A percentile compares a stretch with the other conserved stretches of the same genome.
Evolutionary conservation across 352 stramenopile genomes (phyloP).

Genomic region (Pythium phragmitis): DNA sequence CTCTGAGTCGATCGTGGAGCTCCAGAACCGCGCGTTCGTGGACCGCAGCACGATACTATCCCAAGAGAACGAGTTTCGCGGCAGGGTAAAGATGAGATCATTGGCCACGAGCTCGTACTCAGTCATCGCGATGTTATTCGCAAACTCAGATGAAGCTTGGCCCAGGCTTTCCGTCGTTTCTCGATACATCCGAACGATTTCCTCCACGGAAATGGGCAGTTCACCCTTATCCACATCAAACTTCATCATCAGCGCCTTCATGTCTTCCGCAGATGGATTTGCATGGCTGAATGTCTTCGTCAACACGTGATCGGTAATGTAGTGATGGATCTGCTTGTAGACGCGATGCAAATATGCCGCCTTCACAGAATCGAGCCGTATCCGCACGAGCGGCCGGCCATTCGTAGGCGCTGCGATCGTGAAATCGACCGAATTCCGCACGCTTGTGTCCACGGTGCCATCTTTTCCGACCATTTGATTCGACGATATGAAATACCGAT

Average conservation of each 20-base stretch:
- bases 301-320: conserved; percentile 56
- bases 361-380: conserved; percentile 77
- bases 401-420: neutral
- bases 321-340: conserved; percentile 87
- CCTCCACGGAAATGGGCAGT: conserved; percentile 28
- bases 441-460: conserved; percentile 22
- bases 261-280: conserved; percentile 11
- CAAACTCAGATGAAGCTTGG: neutral
- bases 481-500: conserved; percentile 71
- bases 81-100: conserved; percentile 77
- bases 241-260: conserved; percentile 13
- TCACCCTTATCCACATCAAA: conserved; percentile 25
- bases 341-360: conserved; percentile 83
- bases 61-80: conserved; percentile 73
- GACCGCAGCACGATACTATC: conserved; percentile 75
- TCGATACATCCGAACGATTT: conserved; percentile 30
- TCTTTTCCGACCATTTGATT: conserved; percentile 39
- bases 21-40: conserved; percentile 77
- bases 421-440: conserved; percentile 69
- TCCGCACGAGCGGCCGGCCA: conserved; percentile 6
- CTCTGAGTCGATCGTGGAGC: conserved; percentile 52
- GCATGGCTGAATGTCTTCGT: neutral
- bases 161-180: conserved; percentile 13
- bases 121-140: conserved; percentile 14
- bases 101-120: conserved; percentile 77